Conservation (phyloP, 192 early-diverging fungal species). For the Coemansia sp. region DNA sequence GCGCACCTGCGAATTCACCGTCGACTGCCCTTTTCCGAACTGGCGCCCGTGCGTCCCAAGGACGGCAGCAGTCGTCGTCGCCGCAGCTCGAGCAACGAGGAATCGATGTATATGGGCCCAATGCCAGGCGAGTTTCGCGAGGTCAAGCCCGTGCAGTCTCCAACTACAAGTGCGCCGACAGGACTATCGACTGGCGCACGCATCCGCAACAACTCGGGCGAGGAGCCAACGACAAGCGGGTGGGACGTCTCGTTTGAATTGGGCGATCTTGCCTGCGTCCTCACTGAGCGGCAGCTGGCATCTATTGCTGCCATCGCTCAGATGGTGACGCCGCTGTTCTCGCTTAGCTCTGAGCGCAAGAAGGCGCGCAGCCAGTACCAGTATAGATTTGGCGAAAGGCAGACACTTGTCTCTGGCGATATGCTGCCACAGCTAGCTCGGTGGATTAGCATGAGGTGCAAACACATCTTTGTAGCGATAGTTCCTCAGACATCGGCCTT, state of each 20-base stretch:
- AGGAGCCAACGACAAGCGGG: slow-evolving; percentile 52
- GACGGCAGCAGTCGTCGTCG: not conserved
- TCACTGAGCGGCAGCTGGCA: slow-evolving; percentile 42
- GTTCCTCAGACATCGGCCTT: slow-evolving; percentile 26
- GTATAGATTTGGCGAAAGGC: slow-evolving; percentile 20
- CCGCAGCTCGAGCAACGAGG: slow-evolving; percentile 14
- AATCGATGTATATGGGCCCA: slow-evolving; percentile 55
- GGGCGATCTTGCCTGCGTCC: slow-evolving; percentile 37
- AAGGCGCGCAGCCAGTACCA: slow-evolving; percentile 34
- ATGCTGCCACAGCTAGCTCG: slow-evolving; percentile 37
- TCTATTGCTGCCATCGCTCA: slow-evolving; percentile 19
- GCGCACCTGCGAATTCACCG: slow-evolving; percentile 57
- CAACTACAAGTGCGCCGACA: not conserved
- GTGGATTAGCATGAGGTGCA: slow-evolving; percentile 42
- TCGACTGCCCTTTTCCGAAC: slow-evolving; percentile 56
- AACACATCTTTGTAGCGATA: slow-evolving; percentile 41
- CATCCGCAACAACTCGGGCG: slow-evolving; percentile 34
- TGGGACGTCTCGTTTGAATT: slow-evolving; percentile 49
- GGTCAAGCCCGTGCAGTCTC: slow-evolving; percentile 14
- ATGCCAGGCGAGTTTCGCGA: slow-evolving; percentile 60
- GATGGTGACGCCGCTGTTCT: slow-evolving; percentile 33
- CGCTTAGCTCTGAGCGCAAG: slow-evolving; percentile 27
- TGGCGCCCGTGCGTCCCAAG: slow-evolving; percentile 41
- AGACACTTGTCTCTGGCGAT: slow-evolving; percentile 1
- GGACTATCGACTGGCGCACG: slow-evolving; percentile 6